Percentiles rank a stretch among this genome's conserved stretches.
These are phyloP conservation scores for Trypanosoma congolense DNA, from an alignment of 208 protist genomes.

Conservation along the genomic window DNA sequence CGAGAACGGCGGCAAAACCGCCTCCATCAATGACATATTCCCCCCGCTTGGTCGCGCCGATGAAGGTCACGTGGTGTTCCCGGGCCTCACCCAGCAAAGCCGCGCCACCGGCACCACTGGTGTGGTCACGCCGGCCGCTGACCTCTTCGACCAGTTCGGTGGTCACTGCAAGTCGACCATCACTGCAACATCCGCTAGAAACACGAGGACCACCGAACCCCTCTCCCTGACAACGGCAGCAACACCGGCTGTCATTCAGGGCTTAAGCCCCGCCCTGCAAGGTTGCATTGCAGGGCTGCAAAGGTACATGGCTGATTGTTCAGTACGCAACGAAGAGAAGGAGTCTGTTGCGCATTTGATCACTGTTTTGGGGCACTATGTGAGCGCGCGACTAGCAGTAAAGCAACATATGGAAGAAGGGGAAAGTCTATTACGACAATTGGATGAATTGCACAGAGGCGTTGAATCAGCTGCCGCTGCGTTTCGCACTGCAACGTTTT, in stretches of 20 bases:
- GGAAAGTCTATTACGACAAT: constrained; percentile 4
- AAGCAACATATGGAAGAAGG: constrained; percentile 1
- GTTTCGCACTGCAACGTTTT: not conserved
- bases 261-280: not conserved
- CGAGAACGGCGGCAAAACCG: no score
- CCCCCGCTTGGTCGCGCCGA: no score
- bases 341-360: not conserved
- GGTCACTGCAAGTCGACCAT: no score
- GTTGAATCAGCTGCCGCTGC: not conserved
- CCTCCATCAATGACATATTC: no score
- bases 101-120: no score
- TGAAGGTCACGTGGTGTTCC: no score
- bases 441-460: not conserved
- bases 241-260: not conserved
- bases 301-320: not conserved
- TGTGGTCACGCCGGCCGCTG: no score
- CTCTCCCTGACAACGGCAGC: no score
- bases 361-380: not conserved
- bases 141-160: no score
- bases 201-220: no score
- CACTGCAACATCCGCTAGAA: no score
- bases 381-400: constrained; percentile 3
- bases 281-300: not conserved
- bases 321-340: constrained; percentile 13
- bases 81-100: no score